Conservation (phyloP, 345 rosid genomes). For the Acer negundo region DNA sequence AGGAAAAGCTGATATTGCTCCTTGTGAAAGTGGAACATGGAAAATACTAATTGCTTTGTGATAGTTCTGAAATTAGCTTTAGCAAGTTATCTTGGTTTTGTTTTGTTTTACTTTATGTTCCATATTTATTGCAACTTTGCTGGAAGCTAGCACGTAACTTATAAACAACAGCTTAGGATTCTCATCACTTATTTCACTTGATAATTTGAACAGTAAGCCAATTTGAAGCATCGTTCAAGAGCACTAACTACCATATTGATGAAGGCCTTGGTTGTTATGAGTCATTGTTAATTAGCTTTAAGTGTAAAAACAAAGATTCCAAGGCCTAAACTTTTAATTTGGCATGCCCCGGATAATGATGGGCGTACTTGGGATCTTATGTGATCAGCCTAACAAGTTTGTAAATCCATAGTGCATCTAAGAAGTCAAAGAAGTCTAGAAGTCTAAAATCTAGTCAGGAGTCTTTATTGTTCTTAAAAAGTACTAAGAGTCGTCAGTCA, state of each 20-base stretch:
- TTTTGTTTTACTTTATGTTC: not conserved
- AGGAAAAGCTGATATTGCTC: constrained; percentile 58
- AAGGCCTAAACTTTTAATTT: no score
- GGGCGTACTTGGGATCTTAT: no score
- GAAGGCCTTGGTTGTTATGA: not conserved
- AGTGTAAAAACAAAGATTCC: no score
- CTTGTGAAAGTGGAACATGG: constrained; percentile 56
- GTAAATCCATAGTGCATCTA: no score
- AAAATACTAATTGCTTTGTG: constrained; percentile 50
- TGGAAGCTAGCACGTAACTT: not conserved
- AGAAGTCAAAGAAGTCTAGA: no score
- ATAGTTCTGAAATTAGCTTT: constrained; percentile 35
- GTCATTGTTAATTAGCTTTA: not conserved
- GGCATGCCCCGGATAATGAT: no score
- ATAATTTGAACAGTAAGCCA: not conserved
- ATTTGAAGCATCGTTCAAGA: not conserved
- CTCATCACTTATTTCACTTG: not conserved
- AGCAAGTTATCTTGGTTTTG: constrained; percentile 13
- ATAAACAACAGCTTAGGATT: not conserved
- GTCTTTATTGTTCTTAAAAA: no score
- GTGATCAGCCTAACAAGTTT: no score
- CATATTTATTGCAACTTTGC: not conserved
- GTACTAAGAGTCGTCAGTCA: no score
- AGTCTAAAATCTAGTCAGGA: no score
- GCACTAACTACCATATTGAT: not conserved